Percentiles rank a stretch among this genome's conserved stretches.
phyloP scores from a whole-genome alignment of 2,329 filamentous ascomycete species.

The Talaromyces sp. region DNA sequence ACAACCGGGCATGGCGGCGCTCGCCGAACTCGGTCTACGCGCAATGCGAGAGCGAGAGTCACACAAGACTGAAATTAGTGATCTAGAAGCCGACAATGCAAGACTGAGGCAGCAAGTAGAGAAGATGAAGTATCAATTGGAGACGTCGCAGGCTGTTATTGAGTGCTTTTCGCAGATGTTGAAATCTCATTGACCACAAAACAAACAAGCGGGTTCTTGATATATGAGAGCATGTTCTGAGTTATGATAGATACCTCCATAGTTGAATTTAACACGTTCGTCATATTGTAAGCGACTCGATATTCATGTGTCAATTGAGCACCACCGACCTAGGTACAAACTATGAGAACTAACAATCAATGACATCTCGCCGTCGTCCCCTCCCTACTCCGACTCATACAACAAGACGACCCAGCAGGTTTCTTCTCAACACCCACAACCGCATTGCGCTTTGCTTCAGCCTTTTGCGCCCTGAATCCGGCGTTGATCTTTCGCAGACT shows the following conservation, averaged over 20 bases:
- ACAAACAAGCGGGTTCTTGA: background rate
- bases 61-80: background rate
- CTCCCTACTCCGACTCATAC: slow-evolving; percentile 10
- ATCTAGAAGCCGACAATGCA: background rate
- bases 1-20: background rate
- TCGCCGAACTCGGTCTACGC: background rate
- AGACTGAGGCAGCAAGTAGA: background rate
- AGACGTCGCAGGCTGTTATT: background rate
- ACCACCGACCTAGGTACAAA: background rate
- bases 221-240: background rate
- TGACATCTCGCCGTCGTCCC: background rate
- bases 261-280: background rate
- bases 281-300: background rate
- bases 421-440: slow-evolving; percentile 6
- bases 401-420: slow-evolving; percentile 13
- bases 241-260: background rate
- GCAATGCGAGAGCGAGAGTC: background rate
- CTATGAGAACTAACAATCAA: background rate
- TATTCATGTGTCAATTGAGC: background rate
- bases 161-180: background rate
- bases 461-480: slow-evolving; percentile 29
- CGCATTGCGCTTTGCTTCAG: background rate
- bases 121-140: slow-evolving; percentile 2
- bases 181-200: background rate
- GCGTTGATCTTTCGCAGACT: slow-evolving; percentile 45